Percentiles rank a stretch among this genome's conserved stretches.
These are phyloP conservation scores for Ilyonectria sp. DNA, from an alignment of 2,329 filamentous ascomycete species.

Conservation along the genomic window DNA sequence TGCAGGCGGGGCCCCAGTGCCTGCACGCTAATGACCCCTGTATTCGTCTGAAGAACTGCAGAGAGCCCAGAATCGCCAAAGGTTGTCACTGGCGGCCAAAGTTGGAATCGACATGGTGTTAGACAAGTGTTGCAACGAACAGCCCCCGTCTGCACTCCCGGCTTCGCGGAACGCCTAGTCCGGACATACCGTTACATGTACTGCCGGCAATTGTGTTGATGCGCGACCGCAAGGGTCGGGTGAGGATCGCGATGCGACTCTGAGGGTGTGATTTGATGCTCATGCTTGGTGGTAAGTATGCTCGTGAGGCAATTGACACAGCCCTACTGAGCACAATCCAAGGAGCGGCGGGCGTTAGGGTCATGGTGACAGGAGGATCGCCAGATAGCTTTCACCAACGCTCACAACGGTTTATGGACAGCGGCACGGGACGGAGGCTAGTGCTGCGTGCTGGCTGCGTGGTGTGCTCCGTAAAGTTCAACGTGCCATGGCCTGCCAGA, in stretches of 20 bases:
- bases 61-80: neutral
- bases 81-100: neutral
- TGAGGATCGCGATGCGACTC: slow-evolving; percentile 1
- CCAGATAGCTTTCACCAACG: too few relatives aligned
- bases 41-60: slow-evolving; percentile 8
- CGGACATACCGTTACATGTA: slow-evolving; percentile 19
- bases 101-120: slow-evolving; percentile 10
- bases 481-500: slow-evolving; percentile 5
- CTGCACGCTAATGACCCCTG: slow-evolving; percentile 11
- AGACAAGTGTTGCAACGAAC: slow-evolving; percentile 1
- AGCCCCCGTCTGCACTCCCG: slow-evolving; percentile 11
- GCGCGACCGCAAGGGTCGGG: slow-evolving; percentile 5
- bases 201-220: slow-evolving; percentile 28
- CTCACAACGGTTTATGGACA: neutral
- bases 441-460: neutral
- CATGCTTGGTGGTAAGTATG: neutral
- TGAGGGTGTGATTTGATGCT: slow-evolving; percentile 13
- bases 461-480: neutral
- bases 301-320: slow-evolving; percentile 1
- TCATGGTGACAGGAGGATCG: slow-evolving; percentile 11
- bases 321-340: slow-evolving; percentile 11
- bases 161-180: slow-evolving; percentile 18
- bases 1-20: neutral
- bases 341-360: neutral
- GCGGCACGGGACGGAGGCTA: neutral